Evolutionary conservation across 2,329 filamentous ascomycete genomes (phyloP), one percentile per base, ranked within the genome.

Genomic region (Colletotrichum tofieldiae): DNA sequence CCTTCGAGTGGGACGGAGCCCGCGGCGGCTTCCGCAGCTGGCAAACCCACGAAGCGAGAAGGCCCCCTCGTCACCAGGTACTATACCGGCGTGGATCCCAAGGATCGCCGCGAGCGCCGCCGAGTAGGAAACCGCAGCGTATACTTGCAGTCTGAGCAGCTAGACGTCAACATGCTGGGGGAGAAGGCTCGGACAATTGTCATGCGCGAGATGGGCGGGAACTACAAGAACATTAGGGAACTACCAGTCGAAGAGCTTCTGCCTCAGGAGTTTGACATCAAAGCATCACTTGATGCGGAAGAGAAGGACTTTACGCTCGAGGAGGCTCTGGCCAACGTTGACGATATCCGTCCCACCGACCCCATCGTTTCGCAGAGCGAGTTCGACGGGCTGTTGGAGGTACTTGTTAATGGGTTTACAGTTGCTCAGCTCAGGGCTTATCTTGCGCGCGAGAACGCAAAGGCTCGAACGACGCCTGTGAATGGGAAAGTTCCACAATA

Each of bases 371-470:
- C 80, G 1, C 75, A 78, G 43, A 79, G 77, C 0, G 82, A 86
- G 8, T 89, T 88, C 65, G 77, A 81, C 4, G 78, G 80, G 16
- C 76, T 90, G 18, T 75, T 81, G 35, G 71, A 79, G 0, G 73
- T 76, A 4, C 79, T 90, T 7, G 58, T 78, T 16, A 74, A 81
- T 0, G 86, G 88, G 9, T 90, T 90, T 76, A 86, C 86, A 0
- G 76, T 69, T 0, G 45, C 75, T 0, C 88, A 90, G 74, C 79
- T 91, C 23, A 71, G 68, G 11, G 75, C 77, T 2, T 91, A 90
- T 71, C 75, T 86, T 11, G 12, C 47, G 23, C 55, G 35, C 20
- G 55, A 45, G 32, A 65, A 35, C 23, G 39, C 59, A 5, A 67
- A 55, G 35, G 41, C 61, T 39, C 11, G n/a, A 5, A 72, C 58